Evolutionary conservation across 495 filamentous ascomycete genomes (phyloP), one percentile per base, ranked within the genome.

Genomic region (Penicillium goetzii): DNA sequence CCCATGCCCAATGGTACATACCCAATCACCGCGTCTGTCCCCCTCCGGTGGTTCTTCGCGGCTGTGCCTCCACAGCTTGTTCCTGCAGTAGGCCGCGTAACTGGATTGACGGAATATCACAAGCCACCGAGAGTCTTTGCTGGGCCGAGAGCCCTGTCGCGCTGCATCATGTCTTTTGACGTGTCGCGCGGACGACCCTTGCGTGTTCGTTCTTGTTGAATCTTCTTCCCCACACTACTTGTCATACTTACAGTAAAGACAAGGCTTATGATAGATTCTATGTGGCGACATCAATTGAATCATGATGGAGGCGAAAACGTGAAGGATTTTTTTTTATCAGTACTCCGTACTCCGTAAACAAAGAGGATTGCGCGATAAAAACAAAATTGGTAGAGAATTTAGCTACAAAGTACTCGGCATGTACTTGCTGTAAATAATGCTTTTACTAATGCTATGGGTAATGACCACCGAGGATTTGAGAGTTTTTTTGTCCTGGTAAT

Each of bases 41-140:
- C 57, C 43, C 26, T 60, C 10, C 26, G 57, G 43, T 30, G 56
- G 61, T 53, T 38, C 56, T 58, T 71, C 64, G 58, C 57, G 59
- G 61, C 64, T 67, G 60, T 61, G 64, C 63, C 58, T 74, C 74
- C 72, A 64, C 73, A 61, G 49, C 67, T 62, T 68, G 77, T 80
- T 76, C 77, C 77, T 80, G 77, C 77, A 80, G 77, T 78, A 80
- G 76, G 69, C 74, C 75, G 69, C 69, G 63, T 60, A 65, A 62
- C 40, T 60, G 41, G 59, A 36, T 14, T 21, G 52, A 58, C 33
- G 59, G 45, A 61, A 68, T 59, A 47, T 70, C 59, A 61, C 55
- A 57, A 43, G 55, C 55, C 55, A 57, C 55, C 55, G 36, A 43
- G 21, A 55, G 62, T 33, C 36, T 38, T 34, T 14, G 25, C 14